Percentiles rank a stretch among this genome's conserved stretches.
phyloP scores from a whole-genome alignment of 2,329 filamentous ascomycete genomes.

The Fusarium heterosporum region DNA sequence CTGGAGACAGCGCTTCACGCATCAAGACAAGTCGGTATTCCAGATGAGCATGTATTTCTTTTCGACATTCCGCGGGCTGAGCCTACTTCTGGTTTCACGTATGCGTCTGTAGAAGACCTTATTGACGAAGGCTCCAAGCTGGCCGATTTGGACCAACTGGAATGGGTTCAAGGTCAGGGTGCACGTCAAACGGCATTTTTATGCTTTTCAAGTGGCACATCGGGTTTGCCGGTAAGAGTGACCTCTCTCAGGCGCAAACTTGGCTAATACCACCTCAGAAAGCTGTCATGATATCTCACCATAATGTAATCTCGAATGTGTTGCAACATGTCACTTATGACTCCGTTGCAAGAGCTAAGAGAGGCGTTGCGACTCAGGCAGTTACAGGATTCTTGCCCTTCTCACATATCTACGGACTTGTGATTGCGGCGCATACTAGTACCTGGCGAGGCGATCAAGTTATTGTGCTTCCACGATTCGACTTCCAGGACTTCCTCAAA shows the following conservation, averaged over 20 bases:
- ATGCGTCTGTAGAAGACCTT: constrained; percentile 70
- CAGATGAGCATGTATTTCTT: constrained; percentile 73
- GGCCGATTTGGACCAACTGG: constrained; percentile 62
- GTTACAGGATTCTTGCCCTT: constrained; percentile 77
- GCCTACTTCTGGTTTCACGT: constrained; percentile 59
- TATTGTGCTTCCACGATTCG: constrained; percentile 81
- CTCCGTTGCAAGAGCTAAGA: constrained; percentile 52
- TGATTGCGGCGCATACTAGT: constrained; percentile 74
- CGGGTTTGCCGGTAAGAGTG: constrained; percentile 72
- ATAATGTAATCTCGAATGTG: constrained; percentile 81
- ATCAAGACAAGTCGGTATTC: constrained; percentile 70
- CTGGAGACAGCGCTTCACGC: constrained; percentile 73
- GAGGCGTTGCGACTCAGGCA: constrained; percentile 56
- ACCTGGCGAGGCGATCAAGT: constrained; percentile 79
- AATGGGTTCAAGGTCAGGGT: constrained; percentile 73
- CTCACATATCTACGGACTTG: constrained; percentile 84
- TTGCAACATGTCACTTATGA: constrained; percentile 66
- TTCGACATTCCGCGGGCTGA: constrained; percentile 68
- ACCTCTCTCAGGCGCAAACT: rapidly evolving
- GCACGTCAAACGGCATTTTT: constrained; percentile 77
- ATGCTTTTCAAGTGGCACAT: constrained; percentile 84
- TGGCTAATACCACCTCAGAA: constrained; percentile 61
- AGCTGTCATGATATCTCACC: constrained; percentile 86
- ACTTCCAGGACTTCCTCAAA: constrained; percentile 70
- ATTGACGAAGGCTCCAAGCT: constrained; percentile 68